These are phyloP conservation scores for Eruca vesicaria DNA, from an alignment of 441 rosid genomes.

Conservation along the genomic window DNA sequence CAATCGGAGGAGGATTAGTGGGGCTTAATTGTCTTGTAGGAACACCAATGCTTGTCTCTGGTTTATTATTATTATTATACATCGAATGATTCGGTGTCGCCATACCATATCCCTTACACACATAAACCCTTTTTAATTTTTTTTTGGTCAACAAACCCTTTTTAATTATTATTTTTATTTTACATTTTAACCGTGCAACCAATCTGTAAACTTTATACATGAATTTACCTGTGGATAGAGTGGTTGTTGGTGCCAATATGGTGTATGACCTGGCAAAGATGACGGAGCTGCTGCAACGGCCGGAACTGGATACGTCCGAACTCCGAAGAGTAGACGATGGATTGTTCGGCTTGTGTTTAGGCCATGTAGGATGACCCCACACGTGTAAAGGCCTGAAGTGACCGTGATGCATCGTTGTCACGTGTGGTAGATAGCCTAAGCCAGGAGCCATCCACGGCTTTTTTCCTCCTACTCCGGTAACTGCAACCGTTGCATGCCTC, in stretches of 20 bases:
- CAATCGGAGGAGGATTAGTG: conserved; percentile 50
- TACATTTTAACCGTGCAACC: too few relatives aligned
- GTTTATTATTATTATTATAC: too few relatives aligned
- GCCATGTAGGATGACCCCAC: conserved; percentile 97
- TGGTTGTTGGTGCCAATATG: conserved; percentile 53
- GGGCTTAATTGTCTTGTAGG: conserved; percentile 42
- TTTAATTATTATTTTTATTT: too few relatives aligned
- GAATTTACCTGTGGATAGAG: conserved; percentile 35
- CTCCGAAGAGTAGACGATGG: conserved; percentile 41
- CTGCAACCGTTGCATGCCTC: conserved; percentile 57
- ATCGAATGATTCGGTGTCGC: conserved; percentile 39
- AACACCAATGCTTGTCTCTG: conserved; percentile 44
- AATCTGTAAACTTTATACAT: too few relatives aligned
- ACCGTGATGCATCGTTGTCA: conserved; percentile 43
- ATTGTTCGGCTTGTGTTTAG: conserved; percentile 48
- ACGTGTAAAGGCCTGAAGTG: conserved; percentile 76
- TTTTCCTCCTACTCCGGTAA: conserved; percentile 38
- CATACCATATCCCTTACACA: conserved; percentile 63
- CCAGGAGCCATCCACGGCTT: conserved; percentile 65
- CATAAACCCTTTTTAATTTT: too few relatives aligned
- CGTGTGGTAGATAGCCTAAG: conserved; percentile 72
- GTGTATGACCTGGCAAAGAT: conserved; percentile 49
- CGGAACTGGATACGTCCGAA: conserved; percentile 49
- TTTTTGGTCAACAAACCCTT: too few relatives aligned
- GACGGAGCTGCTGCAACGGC: conserved; percentile 41